Evolutionary conservation across 1,139 yeast genomes (phyloP), one percentile per base, ranked within the genome.

Genomic region (Debaryomyces nepalensis): DNA sequence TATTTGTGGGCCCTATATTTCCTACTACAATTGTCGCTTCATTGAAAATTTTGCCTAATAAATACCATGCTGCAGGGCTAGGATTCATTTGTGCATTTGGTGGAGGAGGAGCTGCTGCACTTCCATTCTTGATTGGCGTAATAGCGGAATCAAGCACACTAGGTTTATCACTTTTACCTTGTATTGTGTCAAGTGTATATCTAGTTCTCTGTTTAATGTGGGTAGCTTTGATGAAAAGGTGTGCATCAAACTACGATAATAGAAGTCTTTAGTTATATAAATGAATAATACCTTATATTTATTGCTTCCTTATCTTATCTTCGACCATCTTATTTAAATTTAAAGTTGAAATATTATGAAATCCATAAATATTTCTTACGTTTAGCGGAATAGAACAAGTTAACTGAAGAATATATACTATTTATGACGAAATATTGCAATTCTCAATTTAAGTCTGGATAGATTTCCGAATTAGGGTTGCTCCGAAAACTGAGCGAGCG

Each of bases 81-180:
- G 95, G 96, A 0, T 73, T 87, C 41, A 79, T 85, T 16, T 82
- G 91, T 41, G 90, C 95, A 0, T 63, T 87, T 48, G 95, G 95
- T 4, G 90, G 91, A 3, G 76, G 77, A 4, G 82, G 85, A 9
- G 88, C 86, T 8, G 95, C 95, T 0, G 73, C 79, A 0, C 51
- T 87, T 8, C 91, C 95, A 1, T 83, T 80, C 46, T 41, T 78
- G 2, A 70, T 82, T 37, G 95, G 95, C 1, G 49, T 72, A 1
- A 49, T 78, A 20, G 75, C 79, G 1, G 55, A 70, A 37, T 52
- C 71, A 1, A 64, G 70, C 39, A 55, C 55, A 4, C 46, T 61
- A 7, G 77, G 77, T 0, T 55, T 72, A 16, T 49, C 53, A 12
- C 49, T 58, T 8, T 68, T 63, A 41, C 77, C 77, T 1, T 48